Evolutionary conservation across 441 rosid genomes (phyloP).

Genomic region (Cnidoscolus chayamansa): DNA sequence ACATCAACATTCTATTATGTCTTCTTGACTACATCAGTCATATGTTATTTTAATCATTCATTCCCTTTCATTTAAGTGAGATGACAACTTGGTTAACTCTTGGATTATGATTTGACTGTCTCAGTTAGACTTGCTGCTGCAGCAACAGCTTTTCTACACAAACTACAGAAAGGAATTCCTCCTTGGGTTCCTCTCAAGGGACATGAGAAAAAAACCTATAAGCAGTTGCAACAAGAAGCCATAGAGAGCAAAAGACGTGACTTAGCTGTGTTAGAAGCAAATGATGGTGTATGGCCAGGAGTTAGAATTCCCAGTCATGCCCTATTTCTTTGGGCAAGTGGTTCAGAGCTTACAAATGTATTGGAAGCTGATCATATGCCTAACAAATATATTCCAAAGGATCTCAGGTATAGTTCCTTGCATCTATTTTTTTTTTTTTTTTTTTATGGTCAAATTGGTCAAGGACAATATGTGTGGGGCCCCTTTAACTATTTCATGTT

Average conservation of each 20-base stretch:
- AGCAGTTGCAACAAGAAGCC: slow-evolving; percentile 87
- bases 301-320: slow-evolving; percentile 81
- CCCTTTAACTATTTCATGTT: neutral
- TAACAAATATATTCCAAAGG: slow-evolving; percentile 84
- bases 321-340: slow-evolving; percentile 94
- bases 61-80: neutral
- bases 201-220: slow-evolving; percentile 64
- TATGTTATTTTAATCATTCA: neutral
- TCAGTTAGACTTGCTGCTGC: slow-evolving; percentile 91
- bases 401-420: slow-evolving; percentile 49
- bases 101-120: slow-evolving; percentile 17
- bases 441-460: neutral
- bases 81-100: slow-evolving; percentile 8
- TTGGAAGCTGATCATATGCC: slow-evolving; percentile 91
- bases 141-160: slow-evolving; percentile 78
- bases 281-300: slow-evolving; percentile 91
- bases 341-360: slow-evolving; percentile 64
- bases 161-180: slow-evolving; percentile 82
- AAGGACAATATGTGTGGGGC: neutral
- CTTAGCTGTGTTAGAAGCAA: slow-evolving; percentile 80
- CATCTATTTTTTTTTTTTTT: neutral
- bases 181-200: slow-evolving; percentile 93
- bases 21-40: neutral
- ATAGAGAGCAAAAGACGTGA: slow-evolving; percentile 76
- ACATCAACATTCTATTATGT: neutral